phyloP scores from a whole-genome alignment of 352 stramenopile species.

The Globisporangium iwayamae region DNA sequence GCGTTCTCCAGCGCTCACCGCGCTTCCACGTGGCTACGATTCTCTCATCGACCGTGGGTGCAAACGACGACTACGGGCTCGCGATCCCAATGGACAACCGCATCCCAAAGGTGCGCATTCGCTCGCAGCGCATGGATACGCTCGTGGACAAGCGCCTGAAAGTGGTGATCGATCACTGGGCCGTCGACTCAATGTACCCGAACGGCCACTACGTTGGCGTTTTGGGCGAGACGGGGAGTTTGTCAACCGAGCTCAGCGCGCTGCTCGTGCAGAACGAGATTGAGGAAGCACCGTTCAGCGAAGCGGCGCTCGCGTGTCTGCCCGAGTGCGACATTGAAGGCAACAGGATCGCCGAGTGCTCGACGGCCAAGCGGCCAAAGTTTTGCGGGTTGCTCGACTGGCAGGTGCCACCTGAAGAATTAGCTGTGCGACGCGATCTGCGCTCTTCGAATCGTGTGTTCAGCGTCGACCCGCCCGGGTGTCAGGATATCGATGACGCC shows the following conservation, averaged over 20 bases:
- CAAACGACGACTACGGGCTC: conserved; percentile 64
- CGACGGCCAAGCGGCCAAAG: conserved; percentile 63
- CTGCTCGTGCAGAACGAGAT: conserved; percentile 83
- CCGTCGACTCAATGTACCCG: conserved; percentile 72
- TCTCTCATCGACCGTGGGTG: conserved; percentile 52
- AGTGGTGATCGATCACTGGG: conserved; percentile 78
- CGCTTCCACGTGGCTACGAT: conserved; percentile 73
- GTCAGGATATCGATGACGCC: conserved; percentile 90
- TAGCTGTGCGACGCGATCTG: conserved; percentile 57
- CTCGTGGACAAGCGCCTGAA: conserved; percentile 81
- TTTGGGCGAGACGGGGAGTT: conserved; percentile 49
- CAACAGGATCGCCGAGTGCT: conserved; percentile 64
- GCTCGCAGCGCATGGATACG: conserved; percentile 69
- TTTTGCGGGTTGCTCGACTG: conserved; percentile 63
- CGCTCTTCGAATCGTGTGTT: conserved; percentile 74
- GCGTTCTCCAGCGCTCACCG: conserved; percentile 72
- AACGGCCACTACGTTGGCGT: conserved; percentile 79
- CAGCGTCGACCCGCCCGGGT: conserved; percentile 86
- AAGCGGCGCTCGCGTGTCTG: conserved; percentile 79
- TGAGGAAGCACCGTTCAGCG: conserved; percentile 81
- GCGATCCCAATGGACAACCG: conserved; percentile 82
- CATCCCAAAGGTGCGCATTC: conserved; percentile 76
- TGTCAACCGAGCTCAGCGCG: conserved; percentile 78
- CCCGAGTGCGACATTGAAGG: conserved; percentile 70
- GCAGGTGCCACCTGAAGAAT: conserved; percentile 53